phyloP scores from a whole-genome alignment of 306 rosid genomes.

The Adenanthera pavonina region DNA sequence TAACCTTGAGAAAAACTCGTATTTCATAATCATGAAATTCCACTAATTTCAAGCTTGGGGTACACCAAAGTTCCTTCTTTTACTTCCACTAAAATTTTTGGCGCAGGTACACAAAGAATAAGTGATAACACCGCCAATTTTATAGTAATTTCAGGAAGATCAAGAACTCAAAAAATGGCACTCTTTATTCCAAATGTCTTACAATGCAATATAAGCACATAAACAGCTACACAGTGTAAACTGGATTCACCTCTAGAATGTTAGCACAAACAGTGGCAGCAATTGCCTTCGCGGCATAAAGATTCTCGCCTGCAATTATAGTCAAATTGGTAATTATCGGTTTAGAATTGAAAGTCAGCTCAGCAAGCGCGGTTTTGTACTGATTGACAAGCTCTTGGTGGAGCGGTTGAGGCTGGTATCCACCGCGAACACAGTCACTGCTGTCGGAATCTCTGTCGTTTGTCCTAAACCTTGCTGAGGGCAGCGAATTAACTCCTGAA shows the following conservation, averaged over 20 bases:
- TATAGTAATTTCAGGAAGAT: not conserved
- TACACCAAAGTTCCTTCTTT: conserved; percentile 25
- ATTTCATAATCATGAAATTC: conserved; percentile 9
- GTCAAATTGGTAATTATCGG: conserved; percentile 96
- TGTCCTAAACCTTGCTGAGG: conserved; percentile 54
- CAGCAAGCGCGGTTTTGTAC: conserved; percentile 88
- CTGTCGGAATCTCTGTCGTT: conserved; percentile 66
- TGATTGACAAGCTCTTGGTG: conserved; percentile 89
- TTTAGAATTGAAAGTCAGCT: conserved; percentile 95
- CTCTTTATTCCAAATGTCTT: conserved; percentile 36
- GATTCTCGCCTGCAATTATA: conserved; percentile 92
- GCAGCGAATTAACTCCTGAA: conserved; percentile 46
- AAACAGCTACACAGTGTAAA: conserved; percentile 51
- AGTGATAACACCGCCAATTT: conserved; percentile 16
- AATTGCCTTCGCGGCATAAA: conserved; percentile 74
- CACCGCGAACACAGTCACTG: conserved; percentile 60
- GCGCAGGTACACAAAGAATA: conserved; percentile 12
- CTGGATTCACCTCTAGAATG: conserved; percentile 93
- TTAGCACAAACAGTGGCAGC: conserved; percentile 72
- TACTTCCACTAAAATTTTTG: not conserved
- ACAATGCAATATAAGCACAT: conserved; percentile 52
- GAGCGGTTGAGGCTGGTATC: conserved; percentile 75
- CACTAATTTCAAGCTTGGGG: conserved; percentile 20
- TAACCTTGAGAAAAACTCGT: not conserved
- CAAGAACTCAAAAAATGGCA: conserved; percentile 9